Base-by-base conservation (phyloP, 2,329 filamentous ascomycete species). In the Ceratocystis diversiconidia region DNA sequence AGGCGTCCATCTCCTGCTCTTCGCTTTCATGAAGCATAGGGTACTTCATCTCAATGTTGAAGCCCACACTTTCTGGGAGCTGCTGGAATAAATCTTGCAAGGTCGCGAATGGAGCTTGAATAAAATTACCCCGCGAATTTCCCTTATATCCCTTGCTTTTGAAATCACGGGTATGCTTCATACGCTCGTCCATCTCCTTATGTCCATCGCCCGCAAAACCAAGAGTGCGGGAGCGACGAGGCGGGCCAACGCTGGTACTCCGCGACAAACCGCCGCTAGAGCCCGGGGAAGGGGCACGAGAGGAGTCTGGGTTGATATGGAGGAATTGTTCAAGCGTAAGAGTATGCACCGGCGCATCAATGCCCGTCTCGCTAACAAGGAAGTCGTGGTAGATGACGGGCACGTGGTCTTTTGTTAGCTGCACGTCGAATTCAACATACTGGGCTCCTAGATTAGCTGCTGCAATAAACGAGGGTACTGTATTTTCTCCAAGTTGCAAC, bases 41-140 rank as follows among this genome's bases (percentile, higher is more conserved):
- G 73, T 99, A 99, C 76, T 99, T 97, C 82, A 99, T 89, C 78
- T 99, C 94, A 70, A 99, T 95, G 75, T 99, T 97, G 81, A 99
- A 99, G 15, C 94, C 92, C 25, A 95, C 88, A 15, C 84, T 80
- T 69, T 88, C 82, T 0, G 91, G 90, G 0, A 99, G 78, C 72
- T 92, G 87, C 71, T 84, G 83, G 77, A 99, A 96, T 73, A 97
- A 85, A 68, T 96, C 90, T 74, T 96, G 91, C 3, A 99, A 80
- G 0, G 94, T 99, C 6, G 92, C 92, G 76, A 99, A 99, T 0
- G 92, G 91, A 0, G 89, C 90, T 74, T 97, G 92, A 71, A 99
- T 97, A 71, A 95, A 95, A 73, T 90, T 91, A 63, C 92, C 94
- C 3, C 94, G 87, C 4, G 86, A 91, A 74, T 99, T 99, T 62